Evolutionary conservation across 352 stramenopile genomes (phyloP).

Genomic region (Phytophthora citrophthora): DNA sequence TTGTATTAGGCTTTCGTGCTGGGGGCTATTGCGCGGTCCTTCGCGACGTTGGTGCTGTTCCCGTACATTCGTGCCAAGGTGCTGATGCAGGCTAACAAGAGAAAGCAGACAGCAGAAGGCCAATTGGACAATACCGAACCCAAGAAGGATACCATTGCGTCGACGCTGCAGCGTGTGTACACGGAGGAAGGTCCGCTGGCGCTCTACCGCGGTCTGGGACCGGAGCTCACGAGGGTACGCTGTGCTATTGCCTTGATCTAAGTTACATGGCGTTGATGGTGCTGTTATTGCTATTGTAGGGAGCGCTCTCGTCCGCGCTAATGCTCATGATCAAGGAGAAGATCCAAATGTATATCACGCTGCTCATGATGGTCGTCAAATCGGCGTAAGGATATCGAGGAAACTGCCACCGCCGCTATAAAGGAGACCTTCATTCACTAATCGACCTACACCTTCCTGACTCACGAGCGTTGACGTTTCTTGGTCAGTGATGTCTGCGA

Average conservation of each 20-base stretch:
- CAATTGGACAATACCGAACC: conserved; percentile 11
- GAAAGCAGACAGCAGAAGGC: conserved; percentile 41
- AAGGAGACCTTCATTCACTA: conserved; percentile 19
- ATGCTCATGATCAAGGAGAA: conserved; percentile 99
- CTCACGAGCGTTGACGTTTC: not conserved
- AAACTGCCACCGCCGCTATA: not conserved
- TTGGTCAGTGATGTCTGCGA: conserved; percentile 14
- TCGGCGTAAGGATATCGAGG: conserved; percentile 24
- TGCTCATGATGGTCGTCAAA: conserved; percentile 76
- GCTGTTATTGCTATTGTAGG: conserved; percentile 45
- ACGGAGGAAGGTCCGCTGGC: conserved; percentile 85
- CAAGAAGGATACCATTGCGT: conserved; percentile 84
- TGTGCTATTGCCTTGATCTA: not conserved
- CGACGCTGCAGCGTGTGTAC: conserved; percentile 78
- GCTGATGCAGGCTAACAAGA: conserved; percentile 92
- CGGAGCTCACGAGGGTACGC: conserved; percentile 92
- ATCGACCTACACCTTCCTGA: not conserved
- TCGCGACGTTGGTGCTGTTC: conserved; percentile 97
- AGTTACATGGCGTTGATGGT: not conserved
- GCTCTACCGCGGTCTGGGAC: conserved; percentile 94
- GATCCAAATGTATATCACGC: conserved; percentile 92
- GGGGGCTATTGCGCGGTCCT: conserved; percentile 92
- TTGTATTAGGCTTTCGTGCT: conserved; percentile 96
- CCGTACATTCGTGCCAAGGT: conserved; percentile 97
- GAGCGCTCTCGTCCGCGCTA: conserved; percentile 95